Evolutionary conservation across 257 asterid species (phyloP), one percentile per base, ranked within the genome.

Genomic region (Osmanthus fragrans): DNA sequence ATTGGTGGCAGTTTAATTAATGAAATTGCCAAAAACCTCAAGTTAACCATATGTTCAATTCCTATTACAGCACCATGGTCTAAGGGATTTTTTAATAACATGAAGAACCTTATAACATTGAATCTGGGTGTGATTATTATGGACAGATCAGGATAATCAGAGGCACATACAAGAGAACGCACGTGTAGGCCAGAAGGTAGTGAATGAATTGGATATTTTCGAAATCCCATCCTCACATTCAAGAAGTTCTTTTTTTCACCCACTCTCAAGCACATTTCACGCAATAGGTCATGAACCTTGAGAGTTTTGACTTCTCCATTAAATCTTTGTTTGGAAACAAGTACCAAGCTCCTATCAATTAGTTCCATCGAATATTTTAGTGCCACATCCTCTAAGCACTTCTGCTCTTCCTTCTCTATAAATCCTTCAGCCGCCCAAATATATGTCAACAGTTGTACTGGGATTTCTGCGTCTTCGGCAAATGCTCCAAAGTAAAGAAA

Each of bases 201-300:
- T 11, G 51, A 11, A 18, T 42, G 0, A 3, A 42, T 11, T 2
- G 16, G 51, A 42, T 18, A 42, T 11, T 42, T 12, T 1, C 16
- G 1, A 3, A 9, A 9, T 3, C 1, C 0, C 15, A 42, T 42
- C 15, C 4, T 42, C 18, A 42, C 4, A 42, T 42, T 42, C 18
- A 12, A 42, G 3, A 42, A 42, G 5, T 42, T 42, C 0, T 0
- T 42, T 42, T 42, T 3, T 42, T 42, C 51, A 51, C 7, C 60
- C 18, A 51, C 18, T 18, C 60, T 51, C 8, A 6, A 51, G 67
- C 67, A 64, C 23, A 75, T 60, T 18, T 76, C 74, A 66, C 9
- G 72, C 71, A 79, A 47, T 39, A 73, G 63, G 56, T 79, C 82
- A 34, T 73, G 78, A 47, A 73, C 66, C 54, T 30, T 33, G 19